Base-by-base conservation (phyloP, 208 protist genomes). In the Wallacemonas sp. region DNA sequence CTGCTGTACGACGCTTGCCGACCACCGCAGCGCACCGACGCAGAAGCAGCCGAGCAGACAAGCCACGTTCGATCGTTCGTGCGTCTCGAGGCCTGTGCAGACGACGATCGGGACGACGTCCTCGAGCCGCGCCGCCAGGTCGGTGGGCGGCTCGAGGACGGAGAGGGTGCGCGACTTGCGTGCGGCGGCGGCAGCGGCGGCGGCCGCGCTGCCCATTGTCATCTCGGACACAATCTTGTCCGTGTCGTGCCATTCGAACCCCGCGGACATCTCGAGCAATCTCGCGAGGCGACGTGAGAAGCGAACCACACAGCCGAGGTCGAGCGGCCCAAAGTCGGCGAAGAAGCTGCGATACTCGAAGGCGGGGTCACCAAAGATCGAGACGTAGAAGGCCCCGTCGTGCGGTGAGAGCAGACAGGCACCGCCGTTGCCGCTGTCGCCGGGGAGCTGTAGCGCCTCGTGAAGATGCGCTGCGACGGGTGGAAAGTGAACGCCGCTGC, bases 311-410 rank as follows among this genome's bases (percentile, higher is more conserved):
- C 79, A 82, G 63, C 78, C 76, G 24, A 98, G 53, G 54, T 97
- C 91, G 2, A 98, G 73, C 21, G 94, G 96, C 0, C 96, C 96
- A 77, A 97, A 98, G 68, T 98, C 96, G 1, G 86, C 89, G 64
- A 91, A 97, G 69, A 97, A 98, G 9, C 84, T 78, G 21, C 83
- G 80, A 79, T 98, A 98, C 26, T 86, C 36, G 71, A 96, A 89
- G 30, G 48, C 54, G 2, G 75, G 61, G 41, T 39, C 57, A 39
- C 64, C 67, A 29, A 60, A 48, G 24, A 82, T 34, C n/a, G 75
- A 82, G 26, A 85, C 48, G 34, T 80, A 89, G 55, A 78, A 67
- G 26, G 68, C 68, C 57, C 74, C 78, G 19, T 58, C 52, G 21
- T 71, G 64, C 9, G 71, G 45, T 12, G 45, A 53, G 26, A 53